Evolutionary conservation across 139 green algal species (phyloP).

Genomic region (Picochlorum sp.): DNA sequence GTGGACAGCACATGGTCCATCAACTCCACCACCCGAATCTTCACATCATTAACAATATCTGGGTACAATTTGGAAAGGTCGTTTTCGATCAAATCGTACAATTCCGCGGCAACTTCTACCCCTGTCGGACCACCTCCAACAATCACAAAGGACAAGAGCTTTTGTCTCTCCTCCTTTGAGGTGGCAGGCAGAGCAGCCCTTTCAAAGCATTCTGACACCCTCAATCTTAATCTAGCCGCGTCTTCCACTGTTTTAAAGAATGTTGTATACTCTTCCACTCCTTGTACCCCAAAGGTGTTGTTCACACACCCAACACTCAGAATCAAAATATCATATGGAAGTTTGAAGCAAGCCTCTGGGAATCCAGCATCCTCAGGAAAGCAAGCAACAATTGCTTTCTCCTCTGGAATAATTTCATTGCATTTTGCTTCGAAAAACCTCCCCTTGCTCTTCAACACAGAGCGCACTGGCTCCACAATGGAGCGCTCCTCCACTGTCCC

Average conservation of each 20-base stretch:
- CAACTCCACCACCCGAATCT: slow-evolving; percentile 74
- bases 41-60: slow-evolving; percentile 40
- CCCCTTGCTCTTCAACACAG: slow-evolving; percentile 40
- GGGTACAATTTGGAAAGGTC: slow-evolving; percentile 60
- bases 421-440: slow-evolving; percentile 81
- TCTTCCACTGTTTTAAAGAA: slow-evolving; percentile 88
- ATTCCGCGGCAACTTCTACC: slow-evolving; percentile 85
- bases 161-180: slow-evolving; percentile 46
- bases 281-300: slow-evolving; percentile 88
- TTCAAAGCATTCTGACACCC: slow-evolving; percentile 84
- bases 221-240: slow-evolving; percentile 53
- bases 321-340: slow-evolving; percentile 78
- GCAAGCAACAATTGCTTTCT: slow-evolving; percentile 71
- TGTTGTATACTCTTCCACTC: slow-evolving; percentile 72
- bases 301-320: slow-evolving; percentile 75
- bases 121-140: slow-evolving; percentile 83
- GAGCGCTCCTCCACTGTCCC: slow-evolving; percentile 86
- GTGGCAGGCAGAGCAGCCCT: slow-evolving; percentile 65
- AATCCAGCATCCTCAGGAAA: slow-evolving; percentile 74
- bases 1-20: slow-evolving; percentile 84
- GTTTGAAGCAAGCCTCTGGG: slow-evolving; percentile 73
- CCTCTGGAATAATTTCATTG: slow-evolving; percentile 61
- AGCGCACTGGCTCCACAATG: slow-evolving; percentile 86
- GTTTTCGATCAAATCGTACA: slow-evolving; percentile 78
- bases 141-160: slow-evolving; percentile 83